Evolutionary conservation across 495 filamentous ascomycete genomes (phyloP).

Genomic region (Hypoxylon perforatum): DNA sequence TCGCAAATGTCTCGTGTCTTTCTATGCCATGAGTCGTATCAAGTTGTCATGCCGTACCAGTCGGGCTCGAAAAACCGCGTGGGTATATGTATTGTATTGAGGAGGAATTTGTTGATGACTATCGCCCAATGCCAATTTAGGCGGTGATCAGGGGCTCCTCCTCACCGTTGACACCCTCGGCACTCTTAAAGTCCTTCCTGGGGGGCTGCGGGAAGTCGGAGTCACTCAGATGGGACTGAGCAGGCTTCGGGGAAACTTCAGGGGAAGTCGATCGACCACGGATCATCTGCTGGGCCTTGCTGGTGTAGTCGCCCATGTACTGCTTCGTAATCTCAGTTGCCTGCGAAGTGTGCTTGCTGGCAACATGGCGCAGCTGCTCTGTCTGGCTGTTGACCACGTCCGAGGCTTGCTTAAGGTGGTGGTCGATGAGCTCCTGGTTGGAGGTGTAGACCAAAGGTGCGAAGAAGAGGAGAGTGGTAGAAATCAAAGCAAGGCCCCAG

Average conservation of each 20-base stretch:
- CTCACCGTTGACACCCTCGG: constrained; percentile 37
- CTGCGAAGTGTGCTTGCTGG: constrained; percentile 81
- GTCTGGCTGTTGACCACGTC: constrained; percentile 85
- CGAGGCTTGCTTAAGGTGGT: constrained; percentile 76
- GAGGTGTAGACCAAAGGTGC: constrained; percentile 89
- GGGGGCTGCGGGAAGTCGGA: constrained; percentile 73
- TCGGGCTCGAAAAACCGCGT: constrained; percentile 28
- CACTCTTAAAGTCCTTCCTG: constrained; percentile 48
- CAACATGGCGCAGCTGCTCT: constrained; percentile 79
- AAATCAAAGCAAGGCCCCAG: constrained; percentile 89
- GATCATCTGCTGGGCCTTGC: constrained; percentile 82
- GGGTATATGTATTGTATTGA: constrained; percentile 26
- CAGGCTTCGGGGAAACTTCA: constrained; percentile 52
- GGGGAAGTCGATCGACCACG: constrained; percentile 59
- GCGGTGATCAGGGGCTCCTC: constrained; percentile 53
- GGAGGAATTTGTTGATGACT: constrained; percentile 14
- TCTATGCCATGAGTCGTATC: constrained; percentile 51
- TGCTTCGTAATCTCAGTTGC: constrained; percentile 81
- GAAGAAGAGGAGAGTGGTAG: constrained; percentile 80
- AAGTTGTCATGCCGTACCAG: constrained; percentile 33
- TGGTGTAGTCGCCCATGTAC: constrained; percentile 83
- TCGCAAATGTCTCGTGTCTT: constrained; percentile 41
- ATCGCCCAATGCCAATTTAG: constrained; percentile 34
- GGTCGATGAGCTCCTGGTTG: constrained; percentile 94
- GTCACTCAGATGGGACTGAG: constrained; percentile 54